These are phyloP conservation scores for Colletotrichum australisinense DNA, from an alignment of 2,329 filamentous ascomycete species.

Conservation along the genomic window DNA sequence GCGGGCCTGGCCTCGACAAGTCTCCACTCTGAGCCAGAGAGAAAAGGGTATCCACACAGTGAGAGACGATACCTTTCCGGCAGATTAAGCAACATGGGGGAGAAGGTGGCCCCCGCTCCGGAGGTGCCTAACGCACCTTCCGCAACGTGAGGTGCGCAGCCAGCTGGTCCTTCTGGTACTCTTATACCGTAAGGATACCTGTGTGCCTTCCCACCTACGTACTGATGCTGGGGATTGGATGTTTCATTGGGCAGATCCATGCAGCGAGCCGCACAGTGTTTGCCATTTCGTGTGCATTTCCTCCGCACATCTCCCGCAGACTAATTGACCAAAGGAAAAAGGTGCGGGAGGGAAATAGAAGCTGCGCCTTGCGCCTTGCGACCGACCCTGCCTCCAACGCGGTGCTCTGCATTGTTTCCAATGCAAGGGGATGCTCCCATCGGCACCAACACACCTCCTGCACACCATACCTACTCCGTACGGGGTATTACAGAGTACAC, in stretches of 20 bases:
- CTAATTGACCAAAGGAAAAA: background rate
- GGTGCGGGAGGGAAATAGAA: background rate
- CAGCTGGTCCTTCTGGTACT: background rate
- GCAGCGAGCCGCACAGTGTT: slow-evolving; percentile 31
- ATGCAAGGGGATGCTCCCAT: slow-evolving; percentile 7
- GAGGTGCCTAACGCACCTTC: slow-evolving; percentile 8
- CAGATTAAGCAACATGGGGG: slow-evolving; percentile 26
- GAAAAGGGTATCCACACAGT: slow-evolving; percentile 24
- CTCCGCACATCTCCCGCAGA: background rate
- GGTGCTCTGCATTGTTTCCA: slow-evolving; percentile 14
- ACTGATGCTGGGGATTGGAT: background rate
- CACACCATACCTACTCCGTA: background rate
- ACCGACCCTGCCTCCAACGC: background rate
- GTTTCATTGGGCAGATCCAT: slow-evolving; percentile 23
- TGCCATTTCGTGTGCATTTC: background rate
- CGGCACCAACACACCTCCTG: background rate
- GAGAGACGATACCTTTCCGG: background rate
- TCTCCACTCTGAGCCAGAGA: background rate
- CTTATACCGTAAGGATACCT: too few species aligned
- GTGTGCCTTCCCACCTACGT: too few species aligned
- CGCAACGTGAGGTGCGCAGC: background rate
- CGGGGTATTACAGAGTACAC: background rate
- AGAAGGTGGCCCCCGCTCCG: background rate
- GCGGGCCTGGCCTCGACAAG: background rate
- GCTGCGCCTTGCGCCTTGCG: background rate